A percentile compares a stretch with the other conserved stretches of the same genome.
These are phyloP conservation scores for Sclerotinia sclerotiorum DNA, from an alignment of 2,329 filamentous ascomycete species.

Conservation along the genomic window DNA sequence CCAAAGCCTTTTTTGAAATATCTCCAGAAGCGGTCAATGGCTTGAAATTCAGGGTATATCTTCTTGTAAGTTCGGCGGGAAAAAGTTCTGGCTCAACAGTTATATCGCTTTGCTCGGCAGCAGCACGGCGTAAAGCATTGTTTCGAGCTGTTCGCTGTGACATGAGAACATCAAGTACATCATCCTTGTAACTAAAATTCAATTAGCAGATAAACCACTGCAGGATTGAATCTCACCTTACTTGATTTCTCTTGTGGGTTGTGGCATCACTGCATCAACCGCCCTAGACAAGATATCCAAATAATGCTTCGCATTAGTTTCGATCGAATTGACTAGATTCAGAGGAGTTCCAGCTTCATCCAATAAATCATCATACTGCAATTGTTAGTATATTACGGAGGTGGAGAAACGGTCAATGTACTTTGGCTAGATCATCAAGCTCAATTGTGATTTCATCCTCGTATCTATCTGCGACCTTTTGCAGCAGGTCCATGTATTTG, in stretches of 20 bases:
- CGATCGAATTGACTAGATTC: constrained; percentile 78
- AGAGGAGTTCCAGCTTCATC: constrained; percentile 56
- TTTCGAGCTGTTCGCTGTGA: constrained; percentile 86
- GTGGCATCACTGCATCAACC: constrained; percentile 82
- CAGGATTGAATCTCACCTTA: constrained; percentile 45
- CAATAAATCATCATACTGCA: constrained; percentile 68
- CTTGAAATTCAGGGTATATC: constrained; percentile 96
- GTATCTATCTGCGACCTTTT: constrained; percentile 80
- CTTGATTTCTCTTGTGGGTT: constrained; percentile 74
- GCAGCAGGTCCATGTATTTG: constrained; percentile 87
- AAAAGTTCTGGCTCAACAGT: constrained; percentile 73
- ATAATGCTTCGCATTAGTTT: constrained; percentile 91
- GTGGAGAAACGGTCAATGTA: constrained; percentile 49
- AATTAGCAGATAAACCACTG: constrained; percentile 5
- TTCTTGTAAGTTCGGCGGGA: constrained; percentile 84
- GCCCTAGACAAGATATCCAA: constrained; percentile 88
- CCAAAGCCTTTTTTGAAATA: constrained; percentile 64
- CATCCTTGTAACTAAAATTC: constrained; percentile 78
- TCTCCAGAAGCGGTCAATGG: constrained; percentile 70
- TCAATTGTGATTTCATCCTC: constrained; percentile 80
- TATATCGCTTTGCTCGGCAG: constrained; percentile 61
- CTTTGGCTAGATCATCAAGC: constrained; percentile 78
- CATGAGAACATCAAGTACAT: constrained; percentile 96
- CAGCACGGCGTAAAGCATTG: constrained; percentile 67
- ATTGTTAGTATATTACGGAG: constrained; percentile 21